A percentile compares a stretch with the other conserved stretches of the same genome.
Evolutionary conservation across 1,139 yeast genomes (phyloP).

Genomic region (Meyerozyma elateridarum): DNA sequence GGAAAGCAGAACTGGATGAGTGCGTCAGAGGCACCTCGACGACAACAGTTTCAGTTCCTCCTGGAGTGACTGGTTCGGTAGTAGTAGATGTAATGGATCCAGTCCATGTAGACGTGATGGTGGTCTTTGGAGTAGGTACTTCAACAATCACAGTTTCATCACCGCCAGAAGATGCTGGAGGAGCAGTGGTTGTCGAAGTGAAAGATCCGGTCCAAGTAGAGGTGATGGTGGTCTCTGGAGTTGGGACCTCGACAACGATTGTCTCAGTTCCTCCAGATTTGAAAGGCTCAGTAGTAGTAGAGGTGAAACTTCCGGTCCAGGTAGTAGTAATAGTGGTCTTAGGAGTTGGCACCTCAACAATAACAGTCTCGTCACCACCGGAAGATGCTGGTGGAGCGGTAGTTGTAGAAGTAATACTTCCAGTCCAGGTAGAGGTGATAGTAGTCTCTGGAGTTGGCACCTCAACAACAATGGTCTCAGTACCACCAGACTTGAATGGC

Average conservation of each 20-base stretch:
- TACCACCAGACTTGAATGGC: not conserved
- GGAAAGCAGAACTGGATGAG: not conserved
- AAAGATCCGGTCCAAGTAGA: constrained; percentile 7
- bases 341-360: constrained; percentile 16
- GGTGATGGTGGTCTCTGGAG: constrained; percentile 10
- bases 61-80: constrained; percentile 9
- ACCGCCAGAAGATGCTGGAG: constrained; percentile 9
- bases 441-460: constrained; percentile 12
- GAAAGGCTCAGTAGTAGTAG: constrained; percentile 12
- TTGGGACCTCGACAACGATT: constrained; percentile 12
- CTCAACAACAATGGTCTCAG: constrained; percentile 1
- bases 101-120: constrained; percentile 20
- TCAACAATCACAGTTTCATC: constrained; percentile 9
- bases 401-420: constrained; percentile 6
- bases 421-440: constrained; percentile 9
- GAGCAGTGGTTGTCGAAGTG: constrained; percentile 9
- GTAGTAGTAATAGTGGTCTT: constrained; percentile 14
- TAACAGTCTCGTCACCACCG: constrained; percentile 15
- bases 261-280: constrained; percentile 13
- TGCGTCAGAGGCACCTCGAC: constrained; percentile 6
- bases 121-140: constrained; percentile 7
- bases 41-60: constrained; percentile 10
- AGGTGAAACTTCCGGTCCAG: constrained; percentile 12
- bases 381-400: constrained; percentile 4
- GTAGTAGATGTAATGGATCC: constrained; percentile 16